Base-by-base conservation (phyloP, 148 eudicot genomes). In the Rhododendron simsii region DNA sequence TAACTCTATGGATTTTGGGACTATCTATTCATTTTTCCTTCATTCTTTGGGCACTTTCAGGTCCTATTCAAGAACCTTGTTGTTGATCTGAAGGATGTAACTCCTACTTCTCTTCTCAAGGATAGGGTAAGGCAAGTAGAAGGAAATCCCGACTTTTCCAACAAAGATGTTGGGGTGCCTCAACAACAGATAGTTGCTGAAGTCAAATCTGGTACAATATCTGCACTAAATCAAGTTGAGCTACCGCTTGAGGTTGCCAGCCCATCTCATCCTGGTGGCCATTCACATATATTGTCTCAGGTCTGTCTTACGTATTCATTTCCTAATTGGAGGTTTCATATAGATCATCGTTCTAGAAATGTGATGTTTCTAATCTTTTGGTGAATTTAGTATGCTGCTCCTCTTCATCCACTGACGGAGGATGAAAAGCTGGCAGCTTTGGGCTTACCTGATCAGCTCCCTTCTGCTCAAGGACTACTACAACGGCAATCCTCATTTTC, bases 121-220 rank as follows among this genome's bases (percentile, higher is more conserved):
- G 98, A 94, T 71, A 91, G 94, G 79, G 91, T 88, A 30, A 91
- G 98, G 86, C 94, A 95, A 84, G 87, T 92, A 61, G 98, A 94
- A 91, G 95, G 98, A 82, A 96, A 95, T 90, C 98, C 98, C 86
- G 99, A 96, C 91, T 95, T 96, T 84, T 96, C 99, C 57, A 95
- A 90, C 91, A 94, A 96, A 90, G 99, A 95, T 87, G 87, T 89
- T 47, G 92, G 91, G 65, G 85, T 91, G 74, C 89, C 96, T 73
- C 98, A 89, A 55, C 91, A 90, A 78, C 86, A 89, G 23, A 82
- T 89, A 18, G 86, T 90, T 35, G 87, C 88, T 84, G 98, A 93
- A 57, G 93, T 87, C 79, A 94, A 93, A 83, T 81, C 98, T 63
- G 88, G 87, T 67, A 83, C 87, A 67, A 83, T 91, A 83, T 84